Conservation (phyloP, 768 basidiomycete species). For the Podaxis pistillaris region DNA sequence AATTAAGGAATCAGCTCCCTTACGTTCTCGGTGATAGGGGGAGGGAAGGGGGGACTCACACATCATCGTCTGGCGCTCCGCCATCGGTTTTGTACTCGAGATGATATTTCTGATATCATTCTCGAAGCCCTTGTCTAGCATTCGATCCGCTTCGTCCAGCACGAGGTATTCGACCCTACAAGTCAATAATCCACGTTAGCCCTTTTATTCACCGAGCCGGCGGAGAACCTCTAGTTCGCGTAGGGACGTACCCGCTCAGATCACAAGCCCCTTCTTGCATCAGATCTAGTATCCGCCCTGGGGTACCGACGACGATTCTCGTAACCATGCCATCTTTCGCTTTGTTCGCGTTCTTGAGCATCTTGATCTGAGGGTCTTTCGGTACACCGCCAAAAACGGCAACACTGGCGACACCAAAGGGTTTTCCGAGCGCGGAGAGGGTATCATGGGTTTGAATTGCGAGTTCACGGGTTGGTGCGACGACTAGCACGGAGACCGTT, state of each 20-base stretch:
- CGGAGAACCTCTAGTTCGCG: not conserved
- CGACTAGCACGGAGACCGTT: constrained; percentile 66
- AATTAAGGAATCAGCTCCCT: not conserved
- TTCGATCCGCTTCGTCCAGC: constrained; percentile 95
- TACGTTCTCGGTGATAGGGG: not conserved
- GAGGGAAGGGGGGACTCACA: constrained; percentile 51
- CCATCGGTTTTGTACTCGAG: constrained; percentile 60
- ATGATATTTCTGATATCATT: constrained; percentile 96
- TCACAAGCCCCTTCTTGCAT: constrained; percentile 84
- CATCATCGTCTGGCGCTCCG: constrained; percentile 90
- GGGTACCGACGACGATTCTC: constrained; percentile 91
- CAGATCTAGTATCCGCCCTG: constrained; percentile 91
- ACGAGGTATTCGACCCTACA: constrained; percentile 85
- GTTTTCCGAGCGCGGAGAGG: constrained; percentile 67
- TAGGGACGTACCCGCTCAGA: constrained; percentile 53
- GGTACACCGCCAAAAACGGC: constrained; percentile 96
- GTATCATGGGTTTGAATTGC: constrained; percentile 94
- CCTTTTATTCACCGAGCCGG: not conserved
- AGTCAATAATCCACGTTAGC: constrained; percentile 6
- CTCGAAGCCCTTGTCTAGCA: constrained; percentile 98
- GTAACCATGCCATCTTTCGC: constrained; percentile 48
- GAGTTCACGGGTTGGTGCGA: constrained; percentile 95
- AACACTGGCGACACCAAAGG: constrained; percentile 75
- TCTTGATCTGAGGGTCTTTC: constrained; percentile 77
- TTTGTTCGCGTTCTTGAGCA: constrained; percentile 56